phyloP scores from a whole-genome alignment of 305 asterid species.

The Salvia sclarea region DNA sequence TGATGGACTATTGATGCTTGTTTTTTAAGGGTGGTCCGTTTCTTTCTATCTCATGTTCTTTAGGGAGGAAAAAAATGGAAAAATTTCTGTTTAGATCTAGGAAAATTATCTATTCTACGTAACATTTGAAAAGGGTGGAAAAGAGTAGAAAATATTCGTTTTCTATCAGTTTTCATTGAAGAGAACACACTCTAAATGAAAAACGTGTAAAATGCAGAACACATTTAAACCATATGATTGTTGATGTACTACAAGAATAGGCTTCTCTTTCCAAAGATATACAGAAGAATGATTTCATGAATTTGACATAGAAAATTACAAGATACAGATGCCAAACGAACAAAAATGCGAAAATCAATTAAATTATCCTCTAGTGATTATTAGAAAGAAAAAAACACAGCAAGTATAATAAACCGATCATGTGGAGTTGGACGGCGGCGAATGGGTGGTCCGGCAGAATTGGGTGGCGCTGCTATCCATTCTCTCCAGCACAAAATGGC shows the following conservation, averaged over 20 bases:
- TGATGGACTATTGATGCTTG: no score
- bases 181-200: no score
- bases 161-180: no score
- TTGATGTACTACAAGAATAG: not conserved
- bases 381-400: constrained; percentile 27
- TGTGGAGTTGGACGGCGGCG: constrained; percentile 36
- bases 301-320: constrained; percentile 30
- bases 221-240: not conserved
- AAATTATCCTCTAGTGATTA: constrained; percentile 37
- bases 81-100: no score
- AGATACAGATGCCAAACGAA: constrained; percentile 26
- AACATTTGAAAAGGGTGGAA: no score
- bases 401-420: not conserved
- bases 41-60: no score
- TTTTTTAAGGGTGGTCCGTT: no score
- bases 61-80: no score
- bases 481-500: constrained; percentile 73
- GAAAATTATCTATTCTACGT: no score
- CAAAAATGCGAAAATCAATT: constrained; percentile 34
- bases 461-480: constrained; percentile 49
- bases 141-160: no score
- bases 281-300: not conserved
- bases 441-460: constrained; percentile 65
- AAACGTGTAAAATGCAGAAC: no score
- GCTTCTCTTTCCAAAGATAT: not conserved